These are phyloP conservation scores for Malassezia caprae DNA, from an alignment of 1,284 basidiomycete genomes.

Conservation along the genomic window DNA sequence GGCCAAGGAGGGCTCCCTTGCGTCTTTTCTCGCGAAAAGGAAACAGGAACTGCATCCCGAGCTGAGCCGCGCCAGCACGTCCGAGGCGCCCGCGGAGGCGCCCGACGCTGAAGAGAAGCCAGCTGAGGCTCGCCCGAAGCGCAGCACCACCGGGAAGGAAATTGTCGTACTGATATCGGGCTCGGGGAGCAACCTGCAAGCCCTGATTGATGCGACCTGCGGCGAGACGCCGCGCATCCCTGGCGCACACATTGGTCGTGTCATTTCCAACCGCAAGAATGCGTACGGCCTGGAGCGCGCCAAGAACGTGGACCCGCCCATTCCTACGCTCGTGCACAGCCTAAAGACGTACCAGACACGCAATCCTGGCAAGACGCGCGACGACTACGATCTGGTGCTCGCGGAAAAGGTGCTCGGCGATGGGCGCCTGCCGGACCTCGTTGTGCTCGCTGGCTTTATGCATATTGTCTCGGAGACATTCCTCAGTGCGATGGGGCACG, in stretches of 20 bases:
- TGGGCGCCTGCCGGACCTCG: constrained; percentile 59
- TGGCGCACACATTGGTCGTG: constrained; percentile 63
- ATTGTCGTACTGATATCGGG: constrained; percentile 45
- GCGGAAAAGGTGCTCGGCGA: constrained; percentile 59
- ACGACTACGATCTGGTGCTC: constrained; percentile 77
- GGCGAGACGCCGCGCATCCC: constrained; percentile 51
- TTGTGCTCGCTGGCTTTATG: constrained; percentile 97
- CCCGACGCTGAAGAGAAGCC: background rate
- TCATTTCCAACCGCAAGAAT: constrained; percentile 83
- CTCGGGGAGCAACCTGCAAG: constrained; percentile 76
- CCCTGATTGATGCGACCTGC: constrained; percentile 76
- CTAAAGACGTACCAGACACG: constrained; percentile 73
- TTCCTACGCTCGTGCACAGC: constrained; percentile 72
- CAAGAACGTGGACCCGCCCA: constrained; percentile 57
- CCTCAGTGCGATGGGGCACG: constrained; percentile 46
- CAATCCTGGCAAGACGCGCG: constrained; percentile 60
- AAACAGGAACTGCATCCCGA: constrained; percentile 9
- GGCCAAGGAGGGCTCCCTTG: constrained; percentile 27
- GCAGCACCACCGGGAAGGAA: constrained; percentile 23
- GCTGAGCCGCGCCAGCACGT: background rate
- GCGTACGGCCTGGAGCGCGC: constrained; percentile 82
- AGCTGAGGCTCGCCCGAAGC: background rate
- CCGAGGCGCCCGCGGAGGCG: constrained; percentile 10
- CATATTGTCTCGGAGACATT: constrained; percentile 63
- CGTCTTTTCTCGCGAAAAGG: constrained; percentile 38